These are phyloP conservation scores for Penicillium paneum DNA, from an alignment of 2,329 filamentous ascomycete species.

Conservation along the genomic window DNA sequence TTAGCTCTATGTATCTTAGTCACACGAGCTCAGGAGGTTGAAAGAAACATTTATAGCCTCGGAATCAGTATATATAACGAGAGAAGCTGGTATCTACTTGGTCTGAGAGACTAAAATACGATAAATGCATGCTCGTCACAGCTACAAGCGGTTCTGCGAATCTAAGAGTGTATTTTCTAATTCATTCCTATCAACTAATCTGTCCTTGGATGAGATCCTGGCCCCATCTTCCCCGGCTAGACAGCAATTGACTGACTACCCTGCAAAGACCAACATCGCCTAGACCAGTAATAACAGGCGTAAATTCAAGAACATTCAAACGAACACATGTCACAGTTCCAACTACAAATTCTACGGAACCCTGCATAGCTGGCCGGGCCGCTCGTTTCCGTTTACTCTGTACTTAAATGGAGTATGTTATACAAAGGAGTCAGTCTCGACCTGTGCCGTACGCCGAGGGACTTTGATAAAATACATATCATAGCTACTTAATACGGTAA, in stretches of 20 bases:
- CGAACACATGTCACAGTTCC: background rate
- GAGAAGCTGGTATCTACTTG: too few species aligned
- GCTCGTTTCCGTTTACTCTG: too few species aligned
- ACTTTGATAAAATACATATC: too few species aligned
- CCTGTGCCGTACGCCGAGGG: too few species aligned
- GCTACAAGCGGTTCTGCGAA: background rate
- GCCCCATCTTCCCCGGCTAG: background rate
- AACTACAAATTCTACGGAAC: background rate
- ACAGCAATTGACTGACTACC: background rate
- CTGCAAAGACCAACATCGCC: background rate
- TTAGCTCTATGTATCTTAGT: too few species aligned
- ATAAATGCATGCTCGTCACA: background rate
- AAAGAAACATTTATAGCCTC: too few species aligned
- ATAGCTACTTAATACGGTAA: too few species aligned
- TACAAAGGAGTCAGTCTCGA: too few species aligned
- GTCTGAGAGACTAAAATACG: background rate
- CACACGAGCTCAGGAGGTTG: too few species aligned
- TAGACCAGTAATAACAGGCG: background rate
- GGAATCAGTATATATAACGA: too few species aligned
- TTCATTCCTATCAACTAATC: background rate
- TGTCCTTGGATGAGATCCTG: background rate
- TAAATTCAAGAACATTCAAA: background rate
- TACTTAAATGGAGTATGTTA: background rate
- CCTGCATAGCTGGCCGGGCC: too few species aligned
- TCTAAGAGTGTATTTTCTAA: background rate